phyloP scores from a whole-genome alignment of 2,329 filamentous ascomycete species.

The Scedosporium aurantiacum region DNA sequence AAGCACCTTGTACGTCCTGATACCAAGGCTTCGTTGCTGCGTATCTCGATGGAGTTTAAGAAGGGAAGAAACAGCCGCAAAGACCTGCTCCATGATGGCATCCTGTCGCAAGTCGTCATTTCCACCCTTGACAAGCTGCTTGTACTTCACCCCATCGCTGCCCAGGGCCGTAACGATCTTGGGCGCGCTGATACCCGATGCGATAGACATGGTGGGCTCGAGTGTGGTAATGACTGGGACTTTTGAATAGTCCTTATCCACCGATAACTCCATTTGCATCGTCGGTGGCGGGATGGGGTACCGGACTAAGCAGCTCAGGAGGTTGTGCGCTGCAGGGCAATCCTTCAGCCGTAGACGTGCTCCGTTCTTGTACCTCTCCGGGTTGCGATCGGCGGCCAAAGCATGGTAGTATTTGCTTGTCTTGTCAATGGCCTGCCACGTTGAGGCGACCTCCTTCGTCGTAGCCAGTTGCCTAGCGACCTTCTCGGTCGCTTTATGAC shows the following conservation, averaged over 20 bases:
- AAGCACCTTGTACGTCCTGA: slow-evolving; percentile 94
- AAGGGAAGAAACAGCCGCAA: slow-evolving; percentile 86
- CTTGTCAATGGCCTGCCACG: slow-evolving; percentile 63
- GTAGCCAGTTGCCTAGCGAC: slow-evolving; percentile 52
- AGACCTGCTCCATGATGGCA: slow-evolving; percentile 98
- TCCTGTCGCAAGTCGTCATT: slow-evolving; percentile 95
- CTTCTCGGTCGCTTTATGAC: slow-evolving; percentile 60
- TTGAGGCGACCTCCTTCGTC: slow-evolving; percentile 36
- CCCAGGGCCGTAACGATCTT: slow-evolving; percentile 82
- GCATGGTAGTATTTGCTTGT: slow-evolving; percentile 57
- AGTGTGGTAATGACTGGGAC: slow-evolving; percentile 67
- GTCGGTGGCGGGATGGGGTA: slow-evolving; percentile 79
- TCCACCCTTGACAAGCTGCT: slow-evolving; percentile 88
- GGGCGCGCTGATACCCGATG: slow-evolving; percentile 80
- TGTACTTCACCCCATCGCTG: slow-evolving; percentile 69
- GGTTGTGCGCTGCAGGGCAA: slow-evolving; percentile 47
- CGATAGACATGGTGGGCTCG: slow-evolving; percentile 68
- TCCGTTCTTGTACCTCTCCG: slow-evolving; percentile 56
- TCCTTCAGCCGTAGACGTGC: slow-evolving; percentile 54
- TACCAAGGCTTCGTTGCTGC: slow-evolving; percentile 76
- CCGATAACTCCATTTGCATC: slow-evolving; percentile 66
- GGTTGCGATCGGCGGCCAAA: slow-evolving; percentile 54
- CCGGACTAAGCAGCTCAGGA: slow-evolving; percentile 52
- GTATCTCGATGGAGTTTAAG: slow-evolving; percentile 78
- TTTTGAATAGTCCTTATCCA: slow-evolving; percentile 62